Evolutionary conservation across 2,329 filamentous ascomycete genomes (phyloP), one percentile per base, ranked within the genome.

Genomic region (Aureobasidium sp.): DNA sequence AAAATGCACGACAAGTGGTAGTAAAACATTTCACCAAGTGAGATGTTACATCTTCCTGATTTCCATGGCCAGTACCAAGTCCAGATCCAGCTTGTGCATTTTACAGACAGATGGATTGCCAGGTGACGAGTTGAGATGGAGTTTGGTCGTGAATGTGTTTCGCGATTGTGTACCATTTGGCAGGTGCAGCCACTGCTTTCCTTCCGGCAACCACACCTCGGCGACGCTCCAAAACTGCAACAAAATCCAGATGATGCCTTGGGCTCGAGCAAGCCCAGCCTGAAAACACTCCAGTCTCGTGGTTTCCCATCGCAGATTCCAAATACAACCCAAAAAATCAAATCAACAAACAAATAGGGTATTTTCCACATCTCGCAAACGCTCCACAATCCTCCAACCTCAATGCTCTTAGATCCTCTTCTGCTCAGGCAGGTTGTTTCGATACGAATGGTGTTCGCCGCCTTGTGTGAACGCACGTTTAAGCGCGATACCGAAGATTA

Each of bases 401-500:
- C 32, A 25, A 50, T 27, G 37, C 37, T 47, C 9, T 60, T 30
- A 61, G 3, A 64, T 57, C 30, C 50, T 61, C 45, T 64, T 62
- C 37, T 64, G 62, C 16, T 57, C 62, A 10, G 65, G 65, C 13
- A 66, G 44, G 27, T 59, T 59, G 49, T 59, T 57, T 25, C 64
- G 62, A 34, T 66, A 64, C 9, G 61, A 63, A 27, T 60, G 64
- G 30, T 63, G 61, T 8, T 55, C 55, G 6, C 44, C 41, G n/a
- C 59, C 53, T 34, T 61, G 54, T 14, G 59, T 48, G 21, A 66
- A 63, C 6, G 61, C 59, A 14, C 59, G 45, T 13, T 64, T 64
- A 11, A 66, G 30, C 6, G 64, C 65, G 27, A 66, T 64, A 5
- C 64, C 61, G 9, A 64, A 57, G 29, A 63, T 61, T 29, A 66